Evolutionary conservation across 306 rosid genomes (phyloP), one percentile per base, ranked within the genome.

Genomic region (Quercus berberidifolia): DNA sequence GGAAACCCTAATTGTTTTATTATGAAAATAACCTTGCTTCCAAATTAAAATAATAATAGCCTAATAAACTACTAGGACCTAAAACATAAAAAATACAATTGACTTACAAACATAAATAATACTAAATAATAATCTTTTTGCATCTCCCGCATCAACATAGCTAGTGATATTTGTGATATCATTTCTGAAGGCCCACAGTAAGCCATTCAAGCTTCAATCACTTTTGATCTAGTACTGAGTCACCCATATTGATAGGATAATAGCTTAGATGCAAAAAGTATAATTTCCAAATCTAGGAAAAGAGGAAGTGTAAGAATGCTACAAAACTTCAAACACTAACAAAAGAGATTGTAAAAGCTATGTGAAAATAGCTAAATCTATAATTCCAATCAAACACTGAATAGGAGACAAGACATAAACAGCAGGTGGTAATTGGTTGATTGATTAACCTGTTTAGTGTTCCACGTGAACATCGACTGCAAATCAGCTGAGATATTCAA

Each of bases 401-500:
- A n/a, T 19, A 4, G 25, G 38, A 19, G 72, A 35, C 13, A 35
- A 67, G 38, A 68, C 14, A 33, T 8, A 68, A 33, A 13, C 52
- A 4, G 52, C 46, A 68, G 41, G 9, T 6, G 11, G 11, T 19
- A 35, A 68, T 35, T 49, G 17, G 72, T 83, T 65, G 77, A 80
- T 76, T 71, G 63, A 79, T 69, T 25, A 80, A 95, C 99, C 98
- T 95, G 98, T 83, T 95, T 95, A 17, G 99, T 95, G 81, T 95
- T 95, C 99, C 99, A 95, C 3, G 98, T 95, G 88, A 95, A 95
- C 75, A 95, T 87, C 65, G 99, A 90, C 83, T 90, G 96, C 75
- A 95, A 88, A 83, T 93, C 94, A 30, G 96, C 99, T 30, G 99
- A 85, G 79, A 95, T 90, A 80, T 90, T 95, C 80, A 95, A 74